Evolutionary conservation across 805 yeast species (phyloP).

Genomic region (Nakazawaea holstii): DNA sequence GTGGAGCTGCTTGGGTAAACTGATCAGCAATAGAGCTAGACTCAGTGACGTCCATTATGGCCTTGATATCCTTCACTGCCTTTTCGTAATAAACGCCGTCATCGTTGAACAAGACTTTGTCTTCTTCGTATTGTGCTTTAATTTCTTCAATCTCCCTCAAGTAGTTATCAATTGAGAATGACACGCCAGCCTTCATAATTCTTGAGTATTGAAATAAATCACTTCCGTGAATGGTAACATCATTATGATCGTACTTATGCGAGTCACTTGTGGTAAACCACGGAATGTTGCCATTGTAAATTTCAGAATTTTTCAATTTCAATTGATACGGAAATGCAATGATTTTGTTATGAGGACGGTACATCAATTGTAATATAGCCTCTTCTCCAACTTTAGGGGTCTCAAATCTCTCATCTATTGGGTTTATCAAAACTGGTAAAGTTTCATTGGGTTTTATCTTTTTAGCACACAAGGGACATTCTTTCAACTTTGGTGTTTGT

Average conservation of each 20-base stretch:
- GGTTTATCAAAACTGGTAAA: conserved; percentile 57
- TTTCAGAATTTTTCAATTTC: conserved; percentile 16
- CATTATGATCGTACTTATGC: conserved; percentile 19
- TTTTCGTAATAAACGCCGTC: conserved; percentile 46
- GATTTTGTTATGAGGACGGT: conserved; percentile 28
- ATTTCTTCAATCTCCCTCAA: conserved; percentile 56
- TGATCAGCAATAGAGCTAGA: conserved; percentile 21
- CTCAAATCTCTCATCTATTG: conserved; percentile 49
- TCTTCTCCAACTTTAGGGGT: conserved; percentile 53
- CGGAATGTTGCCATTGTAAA: conserved; percentile 45
- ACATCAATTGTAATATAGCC: conserved; percentile 61
- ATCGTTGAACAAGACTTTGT: conserved; percentile 54
- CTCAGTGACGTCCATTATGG: conserved; percentile 34
- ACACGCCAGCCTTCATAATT: conserved; percentile 58
- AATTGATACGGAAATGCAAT: conserved; percentile 26
- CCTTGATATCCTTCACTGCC: conserved; percentile 53
- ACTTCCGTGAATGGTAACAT: conserved; percentile 17
- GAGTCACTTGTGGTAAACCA: conserved; percentile 29
- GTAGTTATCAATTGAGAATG: conserved; percentile 49
- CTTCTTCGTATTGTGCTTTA: conserved; percentile 45
- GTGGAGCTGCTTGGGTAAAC: not conserved
- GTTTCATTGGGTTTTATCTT: conserved; percentile 47
- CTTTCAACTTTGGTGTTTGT: conserved; percentile 46
- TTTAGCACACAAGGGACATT: conserved; percentile 79
- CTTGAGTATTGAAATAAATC: conserved; percentile 50